A percentile compares a stretch with the other conserved stretches of the same genome.
phyloP scores from a whole-genome alignment of 169 alveolate species.

The Plasmodium gaboni region DNA sequence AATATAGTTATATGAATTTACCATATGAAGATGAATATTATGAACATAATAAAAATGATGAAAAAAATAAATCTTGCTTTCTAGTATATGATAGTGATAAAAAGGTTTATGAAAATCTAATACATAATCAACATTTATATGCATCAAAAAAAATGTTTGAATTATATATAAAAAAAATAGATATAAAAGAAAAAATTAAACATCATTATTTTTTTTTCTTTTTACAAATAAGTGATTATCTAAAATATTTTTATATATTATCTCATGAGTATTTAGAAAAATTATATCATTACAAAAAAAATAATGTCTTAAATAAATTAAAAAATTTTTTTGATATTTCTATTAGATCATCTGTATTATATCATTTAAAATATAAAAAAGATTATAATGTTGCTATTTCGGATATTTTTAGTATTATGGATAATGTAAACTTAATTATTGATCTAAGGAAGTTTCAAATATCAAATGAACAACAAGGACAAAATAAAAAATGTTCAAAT shows the following conservation, averaged over 20 bases:
- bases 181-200: slow-evolving; percentile 60
- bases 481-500: neutral
- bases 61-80: slow-evolving; percentile 22
- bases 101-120: slow-evolving; percentile 56
- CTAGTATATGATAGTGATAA: slow-evolving; percentile 34
- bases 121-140: slow-evolving; percentile 73
- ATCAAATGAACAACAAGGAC: neutral
- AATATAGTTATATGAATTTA: neutral
- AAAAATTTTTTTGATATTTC: slow-evolving; percentile 68
- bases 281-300: slow-evolving; percentile 47
- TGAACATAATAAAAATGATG: neutral
- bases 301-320: slow-evolving; percentile 37
- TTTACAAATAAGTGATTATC: slow-evolving; percentile 73
- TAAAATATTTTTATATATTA: slow-evolving; percentile 65
- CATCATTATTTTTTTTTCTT: slow-evolving; percentile 73
- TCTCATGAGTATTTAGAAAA: slow-evolving; percentile 66
- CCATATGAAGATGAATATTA: slow-evolving; percentile 4
- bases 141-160: slow-evolving; percentile 77
- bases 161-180: slow-evolving; percentile 56
- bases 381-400: slow-evolving; percentile 57
- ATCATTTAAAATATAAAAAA: slow-evolving; percentile 47
- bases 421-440: slow-evolving; percentile 51
- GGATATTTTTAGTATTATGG: slow-evolving; percentile 53
- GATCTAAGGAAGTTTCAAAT: slow-evolving; percentile 35
- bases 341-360: slow-evolving; percentile 50